Evolutionary conservation across 805 yeast species (phyloP).

Genomic region (Tetrapisispora fleetii): DNA sequence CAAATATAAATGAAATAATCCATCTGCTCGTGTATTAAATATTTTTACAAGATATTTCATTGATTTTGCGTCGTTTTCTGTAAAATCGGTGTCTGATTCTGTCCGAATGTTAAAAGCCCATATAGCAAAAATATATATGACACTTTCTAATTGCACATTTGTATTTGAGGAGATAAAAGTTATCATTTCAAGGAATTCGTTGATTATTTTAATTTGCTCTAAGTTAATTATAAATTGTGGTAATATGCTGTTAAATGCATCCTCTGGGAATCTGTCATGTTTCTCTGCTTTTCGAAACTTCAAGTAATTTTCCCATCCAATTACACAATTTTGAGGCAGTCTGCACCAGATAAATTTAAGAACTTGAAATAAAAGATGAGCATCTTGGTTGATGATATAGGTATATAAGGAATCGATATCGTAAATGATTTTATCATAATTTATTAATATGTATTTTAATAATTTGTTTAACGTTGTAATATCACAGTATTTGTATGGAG

Average conservation of each 20-base stretch:
- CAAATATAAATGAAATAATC: constrained; percentile 67
- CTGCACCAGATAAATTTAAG: constrained; percentile 83
- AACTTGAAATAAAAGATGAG: constrained; percentile 59
- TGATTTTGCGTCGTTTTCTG: constrained; percentile 15
- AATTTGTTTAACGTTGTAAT: background rate
- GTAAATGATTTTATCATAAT: background rate
- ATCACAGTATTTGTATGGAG: background rate
- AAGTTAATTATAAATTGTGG: constrained; percentile 74
- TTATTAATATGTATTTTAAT: background rate
- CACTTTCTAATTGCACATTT: constrained; percentile 65
- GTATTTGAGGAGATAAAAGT: constrained; percentile 69
- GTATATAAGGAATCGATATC: background rate
- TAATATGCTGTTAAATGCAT: constrained; percentile 69
- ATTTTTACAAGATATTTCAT: constrained; percentile 47
- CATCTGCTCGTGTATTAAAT: constrained; percentile 36
- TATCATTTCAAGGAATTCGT: constrained; percentile 74
- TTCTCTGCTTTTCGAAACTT: constrained; percentile 56
- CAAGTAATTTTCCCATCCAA: constrained; percentile 77
- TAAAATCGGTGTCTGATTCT: background rate
- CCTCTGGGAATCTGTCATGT: constrained; percentile 54
- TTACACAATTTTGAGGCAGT: constrained; percentile 63
- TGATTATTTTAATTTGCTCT: constrained; percentile 80
- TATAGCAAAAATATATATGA: constrained; percentile 69
- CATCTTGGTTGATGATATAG: constrained; percentile 32
- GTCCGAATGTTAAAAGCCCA: constrained; percentile 62